A percentile compares a stretch with the other conserved stretches of the same genome.
Evolutionary conservation across 345 rosid genomes (phyloP).

Genomic region (Syzygium aromaticum): DNA sequence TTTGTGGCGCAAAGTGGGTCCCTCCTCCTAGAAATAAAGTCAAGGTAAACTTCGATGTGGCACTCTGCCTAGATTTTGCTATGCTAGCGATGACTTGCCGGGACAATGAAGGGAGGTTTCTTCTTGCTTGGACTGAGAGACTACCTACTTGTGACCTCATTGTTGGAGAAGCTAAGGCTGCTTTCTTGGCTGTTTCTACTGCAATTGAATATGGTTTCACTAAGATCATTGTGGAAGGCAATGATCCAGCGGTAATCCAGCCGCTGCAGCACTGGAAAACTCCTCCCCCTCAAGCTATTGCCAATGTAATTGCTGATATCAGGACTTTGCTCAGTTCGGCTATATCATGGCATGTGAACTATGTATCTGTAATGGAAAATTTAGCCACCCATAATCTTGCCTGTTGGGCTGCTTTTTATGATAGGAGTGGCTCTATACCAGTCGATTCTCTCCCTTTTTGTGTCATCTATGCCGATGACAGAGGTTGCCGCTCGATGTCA

Average conservation of each 20-base stretch:
- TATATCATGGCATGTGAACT: background rate
- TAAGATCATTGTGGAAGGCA: background rate
- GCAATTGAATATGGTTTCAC: background rate
- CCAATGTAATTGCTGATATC: background rate
- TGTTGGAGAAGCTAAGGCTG: conserved; percentile 1
- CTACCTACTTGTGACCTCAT: background rate
- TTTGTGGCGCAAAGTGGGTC: background rate
- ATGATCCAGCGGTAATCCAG: background rate
- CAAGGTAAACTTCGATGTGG: background rate
- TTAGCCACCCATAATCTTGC: background rate
- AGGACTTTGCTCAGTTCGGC: background rate
- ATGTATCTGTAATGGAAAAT: background rate
- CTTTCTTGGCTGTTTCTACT: background rate
- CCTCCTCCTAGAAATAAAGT: background rate
- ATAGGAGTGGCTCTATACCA: background rate
- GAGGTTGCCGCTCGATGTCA: background rate
- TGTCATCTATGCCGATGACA: background rate
- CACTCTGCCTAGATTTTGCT: background rate
- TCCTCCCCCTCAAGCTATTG: background rate
- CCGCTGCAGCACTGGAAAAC: background rate
- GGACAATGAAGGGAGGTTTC: background rate
- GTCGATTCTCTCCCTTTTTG: conserved; percentile 1
- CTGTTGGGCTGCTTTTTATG: conserved; percentile 4
- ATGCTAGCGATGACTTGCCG: background rate
- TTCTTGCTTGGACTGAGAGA: background rate